These are phyloP conservation scores for Cercospora beticola DNA, from an alignment of 2,329 filamentous ascomycete genomes.

Conservation along the genomic window DNA sequence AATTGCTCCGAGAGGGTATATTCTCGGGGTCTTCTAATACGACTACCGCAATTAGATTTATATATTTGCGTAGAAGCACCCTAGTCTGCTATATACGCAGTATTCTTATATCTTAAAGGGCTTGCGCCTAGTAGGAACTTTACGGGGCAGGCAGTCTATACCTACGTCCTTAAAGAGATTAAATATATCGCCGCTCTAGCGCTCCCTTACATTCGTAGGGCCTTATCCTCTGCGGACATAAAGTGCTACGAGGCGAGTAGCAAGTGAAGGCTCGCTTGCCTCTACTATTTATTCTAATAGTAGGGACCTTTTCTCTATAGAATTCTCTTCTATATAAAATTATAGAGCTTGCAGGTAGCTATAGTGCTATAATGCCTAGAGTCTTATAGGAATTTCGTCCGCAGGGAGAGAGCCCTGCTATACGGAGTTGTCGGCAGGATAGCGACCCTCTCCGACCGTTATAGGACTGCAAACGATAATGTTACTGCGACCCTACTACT, in stretches of 20 bases:
- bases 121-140: neutral
- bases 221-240: neutral
- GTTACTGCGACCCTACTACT: neutral
- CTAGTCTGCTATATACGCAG: neutral
- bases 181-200: neutral
- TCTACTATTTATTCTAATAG: neutral
- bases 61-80: neutral
- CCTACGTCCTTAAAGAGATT: neutral
- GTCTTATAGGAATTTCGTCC: neutral
- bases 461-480: neutral
- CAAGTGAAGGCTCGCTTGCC: neutral
- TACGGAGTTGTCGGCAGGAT: neutral
- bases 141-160: neutral
- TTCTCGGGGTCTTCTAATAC: neutral
- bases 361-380: neutral
- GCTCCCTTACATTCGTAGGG: neutral
- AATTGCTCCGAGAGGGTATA: neutral
- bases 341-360: neutral
- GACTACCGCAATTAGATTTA: neutral
- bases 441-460: neutral
- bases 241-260: neutral
- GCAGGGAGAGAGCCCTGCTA: neutral
- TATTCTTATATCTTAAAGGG: neutral
- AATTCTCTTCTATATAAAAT: neutral
- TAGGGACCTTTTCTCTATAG: neutral